Conservation (phyloP, 495 filamentous ascomycete species). For the Xeromyces bisporus region DNA sequence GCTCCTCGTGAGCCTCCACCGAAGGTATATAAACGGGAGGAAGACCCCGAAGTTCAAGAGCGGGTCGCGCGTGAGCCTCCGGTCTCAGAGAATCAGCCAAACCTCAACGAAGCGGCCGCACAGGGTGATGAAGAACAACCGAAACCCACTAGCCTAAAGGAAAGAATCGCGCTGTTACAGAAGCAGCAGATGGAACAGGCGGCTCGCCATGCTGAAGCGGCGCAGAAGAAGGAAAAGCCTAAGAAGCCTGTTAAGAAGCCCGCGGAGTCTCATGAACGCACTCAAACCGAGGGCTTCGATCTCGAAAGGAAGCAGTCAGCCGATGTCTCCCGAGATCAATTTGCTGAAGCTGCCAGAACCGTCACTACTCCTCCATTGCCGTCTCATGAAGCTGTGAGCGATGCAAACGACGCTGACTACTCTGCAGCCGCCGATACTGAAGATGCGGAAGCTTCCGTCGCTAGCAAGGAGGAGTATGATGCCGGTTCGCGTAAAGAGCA, state of each 20-base stretch:
- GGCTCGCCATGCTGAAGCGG: slow-evolving; percentile 57
- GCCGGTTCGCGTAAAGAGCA: neutral
- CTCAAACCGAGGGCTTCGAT: slow-evolving; percentile 15
- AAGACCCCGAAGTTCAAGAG: slow-evolving; percentile 68
- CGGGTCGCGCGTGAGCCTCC: slow-evolving; percentile 29
- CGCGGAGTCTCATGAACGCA: slow-evolving; percentile 14
- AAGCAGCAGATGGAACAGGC: slow-evolving; percentile 85
- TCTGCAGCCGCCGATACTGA: slow-evolving; percentile 77
- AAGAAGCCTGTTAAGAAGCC: slow-evolving; percentile 68
- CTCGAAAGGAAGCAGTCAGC: slow-evolving; percentile 30
- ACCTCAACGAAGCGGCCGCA: slow-evolving; percentile 35
- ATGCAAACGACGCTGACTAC: slow-evolving; percentile 81
- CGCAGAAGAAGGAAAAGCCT: slow-evolving; percentile 75
- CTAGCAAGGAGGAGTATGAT: slow-evolving; percentile 36
- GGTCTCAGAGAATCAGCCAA: slow-evolving; percentile 38
- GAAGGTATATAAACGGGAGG: slow-evolving; percentile 72
- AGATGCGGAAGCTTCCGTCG: slow-evolving; percentile 58
- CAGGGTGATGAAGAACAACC: slow-evolving; percentile 52
- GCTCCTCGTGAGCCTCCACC: slow-evolving; percentile 47
- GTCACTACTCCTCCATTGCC: slow-evolving; percentile 24
- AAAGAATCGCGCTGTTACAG: slow-evolving; percentile 82
- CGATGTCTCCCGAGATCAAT: slow-evolving; percentile 37
- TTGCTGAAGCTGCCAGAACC: slow-evolving; percentile 37
- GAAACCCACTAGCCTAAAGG: slow-evolving; percentile 83
- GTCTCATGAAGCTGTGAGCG: slow-evolving; percentile 41